A percentile compares a stretch with the other conserved stretches of the same genome.
These are phyloP conservation scores for Phytophthora foliorum DNA, from an alignment of 352 stramenopile species.

Conservation along the genomic window DNA sequence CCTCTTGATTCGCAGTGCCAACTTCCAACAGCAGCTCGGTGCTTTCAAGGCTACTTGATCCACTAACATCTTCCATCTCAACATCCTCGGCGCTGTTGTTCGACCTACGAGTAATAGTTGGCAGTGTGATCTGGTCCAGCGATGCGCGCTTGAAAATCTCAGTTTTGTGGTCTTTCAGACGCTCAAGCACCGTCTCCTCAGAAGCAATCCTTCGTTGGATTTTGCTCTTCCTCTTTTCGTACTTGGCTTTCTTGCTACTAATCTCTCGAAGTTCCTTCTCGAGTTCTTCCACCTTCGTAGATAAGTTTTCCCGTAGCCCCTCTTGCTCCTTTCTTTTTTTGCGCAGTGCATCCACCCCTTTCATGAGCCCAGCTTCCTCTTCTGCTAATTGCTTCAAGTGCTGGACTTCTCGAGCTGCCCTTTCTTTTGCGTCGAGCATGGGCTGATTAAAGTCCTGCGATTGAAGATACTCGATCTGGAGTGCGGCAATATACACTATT, in stretches of 20 bases:
- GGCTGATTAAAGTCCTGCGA: constrained; percentile 72
- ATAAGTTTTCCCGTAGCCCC: constrained; percentile 36
- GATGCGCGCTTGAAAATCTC: constrained; percentile 96
- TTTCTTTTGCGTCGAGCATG: constrained; percentile 58
- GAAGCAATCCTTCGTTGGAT: constrained; percentile 88
- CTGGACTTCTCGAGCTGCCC: constrained; percentile 52
- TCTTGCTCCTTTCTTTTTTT: constrained; percentile 84
- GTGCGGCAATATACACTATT: constrained; percentile 6
- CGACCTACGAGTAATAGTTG: constrained; percentile 48
- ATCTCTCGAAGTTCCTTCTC: constrained; percentile 76
- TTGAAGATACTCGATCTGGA: constrained; percentile 69
- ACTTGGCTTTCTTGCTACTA: constrained; percentile 66
- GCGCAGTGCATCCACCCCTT: constrained; percentile 61
- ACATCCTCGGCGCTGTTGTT: constrained; percentile 50
- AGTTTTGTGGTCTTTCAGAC: constrained; percentile 93
- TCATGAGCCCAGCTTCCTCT: constrained; percentile 59
- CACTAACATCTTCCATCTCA: constrained; percentile 67
- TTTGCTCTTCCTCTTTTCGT: constrained; percentile 70
- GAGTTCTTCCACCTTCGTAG: constrained; percentile 56
- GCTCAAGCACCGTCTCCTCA: constrained; percentile 93
- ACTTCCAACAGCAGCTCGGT: constrained; percentile 57
- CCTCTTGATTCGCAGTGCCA: constrained; percentile 58
- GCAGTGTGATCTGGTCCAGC: constrained; percentile 96
- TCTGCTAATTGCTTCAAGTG: constrained; percentile 64
- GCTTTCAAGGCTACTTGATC: constrained; percentile 38